Percentiles rank a stretch among this genome's conserved stretches.
phyloP scores from a whole-genome alignment of 768 basidiomycete genomes.

The Tephrocybe sp. region DNA sequence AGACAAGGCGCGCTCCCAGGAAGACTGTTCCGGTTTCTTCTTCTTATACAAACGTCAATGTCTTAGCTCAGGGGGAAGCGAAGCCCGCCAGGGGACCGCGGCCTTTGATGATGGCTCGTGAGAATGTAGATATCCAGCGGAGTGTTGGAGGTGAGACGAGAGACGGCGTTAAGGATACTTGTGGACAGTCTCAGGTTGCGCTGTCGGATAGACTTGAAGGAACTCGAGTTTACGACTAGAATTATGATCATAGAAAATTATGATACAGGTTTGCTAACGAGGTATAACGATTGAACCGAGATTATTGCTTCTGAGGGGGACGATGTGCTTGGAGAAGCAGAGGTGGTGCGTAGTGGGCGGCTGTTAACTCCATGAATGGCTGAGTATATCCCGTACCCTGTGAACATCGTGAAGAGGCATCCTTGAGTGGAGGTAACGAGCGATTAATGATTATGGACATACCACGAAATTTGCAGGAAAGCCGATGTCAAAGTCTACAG shows the following conservation, averaged over 20 bases:
- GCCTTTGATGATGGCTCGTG: constrained; percentile 1
- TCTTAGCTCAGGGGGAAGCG: neutral
- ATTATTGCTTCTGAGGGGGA: neutral
- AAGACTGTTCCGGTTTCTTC: constrained; percentile 12
- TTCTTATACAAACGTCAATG: constrained; percentile 6
- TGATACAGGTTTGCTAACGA: too few species aligned
- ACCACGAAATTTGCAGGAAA: constrained; percentile 37
- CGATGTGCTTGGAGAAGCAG: neutral
- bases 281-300: too few species aligned
- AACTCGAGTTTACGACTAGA: too few species aligned
- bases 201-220: too few species aligned
- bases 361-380: neutral
- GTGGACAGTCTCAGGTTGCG: too few species aligned
- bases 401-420: too few species aligned
- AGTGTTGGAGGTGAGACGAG: too few species aligned
- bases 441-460: constrained; percentile 9
- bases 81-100: constrained; percentile 9
- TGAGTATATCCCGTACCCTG: neutral
- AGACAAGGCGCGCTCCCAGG: constrained; percentile 9
- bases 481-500: constrained; percentile 41
- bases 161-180: too few species aligned
- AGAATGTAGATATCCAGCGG: neutral
- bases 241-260: too few species aligned
- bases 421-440: neutral
- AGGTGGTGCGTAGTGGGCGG: neutral